Percentiles rank a stretch among this genome's conserved stretches.
Evolutionary conservation across 352 stramenopile species (phyloP).

Genomic region (Blastocystis sp.): DNA sequence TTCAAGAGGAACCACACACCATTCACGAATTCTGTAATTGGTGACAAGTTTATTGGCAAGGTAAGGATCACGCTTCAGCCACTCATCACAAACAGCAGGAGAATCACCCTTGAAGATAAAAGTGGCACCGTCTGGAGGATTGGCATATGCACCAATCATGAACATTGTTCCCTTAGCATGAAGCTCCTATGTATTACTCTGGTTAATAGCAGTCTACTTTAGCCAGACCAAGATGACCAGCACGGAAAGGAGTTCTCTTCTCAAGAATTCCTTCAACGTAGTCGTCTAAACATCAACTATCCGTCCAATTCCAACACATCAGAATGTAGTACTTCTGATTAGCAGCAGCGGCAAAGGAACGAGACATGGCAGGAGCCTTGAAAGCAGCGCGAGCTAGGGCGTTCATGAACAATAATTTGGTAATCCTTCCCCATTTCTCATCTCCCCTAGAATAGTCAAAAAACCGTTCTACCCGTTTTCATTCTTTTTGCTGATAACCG

Average conservation of each 20-base stretch:
- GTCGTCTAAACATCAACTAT: slow-evolving; percentile 28
- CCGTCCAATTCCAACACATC: background rate
- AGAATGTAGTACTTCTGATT: slow-evolving; percentile 68
- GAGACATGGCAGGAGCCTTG: slow-evolving; percentile 33
- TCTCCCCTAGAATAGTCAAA: background rate
- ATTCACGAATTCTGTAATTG: slow-evolving; percentile 67
- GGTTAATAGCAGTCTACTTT: background rate
- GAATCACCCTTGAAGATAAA: slow-evolving; percentile 68
- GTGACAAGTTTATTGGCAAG: slow-evolving; percentile 65
- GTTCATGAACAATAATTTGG: slow-evolving; percentile 38
- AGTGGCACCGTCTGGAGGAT: slow-evolving; percentile 64
- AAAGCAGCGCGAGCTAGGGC: slow-evolving; percentile 34
- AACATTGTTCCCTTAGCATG: slow-evolving; percentile 66
- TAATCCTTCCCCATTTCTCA: background rate
- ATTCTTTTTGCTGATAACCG: background rate
- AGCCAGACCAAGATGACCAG: slow-evolving; percentile 59
- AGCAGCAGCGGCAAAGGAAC: slow-evolving; percentile 31
- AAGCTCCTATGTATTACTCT: slow-evolving; percentile 19
- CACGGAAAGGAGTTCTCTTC: slow-evolving; percentile 68
- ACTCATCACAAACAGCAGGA: slow-evolving; percentile 58
- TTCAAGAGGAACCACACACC: slow-evolving; percentile 69
- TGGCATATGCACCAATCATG: slow-evolving; percentile 67
- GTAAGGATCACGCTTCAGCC: slow-evolving; percentile 66
- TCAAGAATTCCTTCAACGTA: slow-evolving; percentile 68
- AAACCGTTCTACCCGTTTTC: background rate